phyloP scores from a whole-genome alignment of 176 grass and related monocot genomes.

The Bolboschoenus planiculmis region DNA sequence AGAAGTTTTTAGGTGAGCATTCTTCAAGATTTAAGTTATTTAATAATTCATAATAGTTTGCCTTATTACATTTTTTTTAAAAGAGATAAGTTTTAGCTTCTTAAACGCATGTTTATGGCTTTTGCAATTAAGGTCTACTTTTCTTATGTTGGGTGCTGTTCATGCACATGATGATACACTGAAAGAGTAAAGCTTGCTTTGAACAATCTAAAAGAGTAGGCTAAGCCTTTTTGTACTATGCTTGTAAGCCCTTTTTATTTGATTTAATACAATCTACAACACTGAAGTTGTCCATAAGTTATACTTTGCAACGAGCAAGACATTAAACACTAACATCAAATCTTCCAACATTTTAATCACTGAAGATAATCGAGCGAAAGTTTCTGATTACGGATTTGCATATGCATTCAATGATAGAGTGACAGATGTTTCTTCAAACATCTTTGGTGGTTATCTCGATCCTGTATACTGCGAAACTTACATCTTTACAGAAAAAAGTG shows the following conservation, averaged over 20 bases:
- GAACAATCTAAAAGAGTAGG: not conserved
- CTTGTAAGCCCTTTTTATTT: too few relatives aligned
- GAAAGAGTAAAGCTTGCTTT: not conserved
- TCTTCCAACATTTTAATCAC: not conserved
- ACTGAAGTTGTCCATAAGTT: not conserved
- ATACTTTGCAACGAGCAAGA: not conserved
- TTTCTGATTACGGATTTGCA: slow-evolving; percentile 5
- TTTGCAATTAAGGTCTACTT: not conserved
- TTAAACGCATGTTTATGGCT: not conserved
- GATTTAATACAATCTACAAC: too few relatives aligned
- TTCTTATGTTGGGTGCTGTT: not conserved
- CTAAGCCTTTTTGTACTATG: too few relatives aligned
- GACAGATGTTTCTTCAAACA: not conserved
- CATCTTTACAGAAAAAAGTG: not conserved
- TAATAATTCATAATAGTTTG: too few relatives aligned
- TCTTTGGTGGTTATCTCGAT: not conserved
- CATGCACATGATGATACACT: not conserved
- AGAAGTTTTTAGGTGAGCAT: not conserved
- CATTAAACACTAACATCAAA: not conserved
- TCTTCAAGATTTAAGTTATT: not conserved
- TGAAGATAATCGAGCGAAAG: not conserved
- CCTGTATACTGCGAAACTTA: not conserved
- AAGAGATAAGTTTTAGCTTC: not conserved
- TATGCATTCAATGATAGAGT: not conserved
- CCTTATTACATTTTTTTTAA: not conserved